These are phyloP conservation scores for Cladobotryum mycophilum DNA, from an alignment of 2,329 filamentous ascomycete genomes.

Conservation along the genomic window DNA sequence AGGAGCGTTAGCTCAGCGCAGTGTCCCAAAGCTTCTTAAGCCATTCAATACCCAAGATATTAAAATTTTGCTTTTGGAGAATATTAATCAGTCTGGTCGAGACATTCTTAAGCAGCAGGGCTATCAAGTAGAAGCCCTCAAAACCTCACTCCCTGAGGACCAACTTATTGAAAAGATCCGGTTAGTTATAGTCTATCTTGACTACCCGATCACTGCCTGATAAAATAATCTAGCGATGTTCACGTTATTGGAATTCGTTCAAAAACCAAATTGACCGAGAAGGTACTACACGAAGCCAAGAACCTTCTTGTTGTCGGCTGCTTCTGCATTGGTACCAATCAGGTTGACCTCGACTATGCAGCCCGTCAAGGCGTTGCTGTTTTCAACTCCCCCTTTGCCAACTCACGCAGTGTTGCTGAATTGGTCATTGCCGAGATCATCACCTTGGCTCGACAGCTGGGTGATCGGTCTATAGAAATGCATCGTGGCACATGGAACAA, in stretches of 20 bases:
- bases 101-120: slow-evolving; percentile 79
- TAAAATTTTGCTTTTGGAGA: slow-evolving; percentile 92
- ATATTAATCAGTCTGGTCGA: slow-evolving; percentile 85
- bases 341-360: slow-evolving; percentile 80
- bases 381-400: slow-evolving; percentile 98
- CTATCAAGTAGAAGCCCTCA: slow-evolving; percentile 91
- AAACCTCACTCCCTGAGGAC: slow-evolving; percentile 84
- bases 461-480: slow-evolving; percentile 89
- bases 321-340: slow-evolving; percentile 98
- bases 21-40: slow-evolving; percentile 69
- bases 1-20: slow-evolving; percentile 33
- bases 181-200: slow-evolving; percentile 43
- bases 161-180: slow-evolving; percentile 95
- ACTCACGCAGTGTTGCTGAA: slow-evolving; percentile 94
- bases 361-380: slow-evolving; percentile 85
- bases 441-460: slow-evolving; percentile 79
- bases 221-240: slow-evolving; percentile 59
- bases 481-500: slow-evolving; percentile 97
- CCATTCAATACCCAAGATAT: slow-evolving; percentile 94
- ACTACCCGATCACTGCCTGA: neutral
- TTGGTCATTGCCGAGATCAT: slow-evolving; percentile 94
- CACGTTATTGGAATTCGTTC: slow-evolving; percentile 98
- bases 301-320: slow-evolving; percentile 94
- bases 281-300: slow-evolving; percentile 80
- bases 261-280: slow-evolving; percentile 88